phyloP scores from a whole-genome alignment of 345 rosid genomes.

The Crucihimalaya himalaica region DNA sequence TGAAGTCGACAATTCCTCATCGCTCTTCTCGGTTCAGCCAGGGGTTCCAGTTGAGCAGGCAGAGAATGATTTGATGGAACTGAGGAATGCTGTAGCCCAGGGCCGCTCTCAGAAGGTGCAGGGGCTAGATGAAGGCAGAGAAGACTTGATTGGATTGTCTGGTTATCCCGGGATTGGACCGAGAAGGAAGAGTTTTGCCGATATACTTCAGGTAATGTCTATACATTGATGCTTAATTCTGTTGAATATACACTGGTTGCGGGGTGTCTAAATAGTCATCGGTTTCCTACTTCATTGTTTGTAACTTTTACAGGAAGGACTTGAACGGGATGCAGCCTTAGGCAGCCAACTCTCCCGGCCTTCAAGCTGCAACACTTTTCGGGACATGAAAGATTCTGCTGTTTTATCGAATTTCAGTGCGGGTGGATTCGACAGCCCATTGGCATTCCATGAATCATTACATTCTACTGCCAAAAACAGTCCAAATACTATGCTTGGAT shows the following conservation, averaged over 20 bases:
- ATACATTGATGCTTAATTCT: constrained; percentile 3
- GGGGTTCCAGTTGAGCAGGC: constrained; percentile 59
- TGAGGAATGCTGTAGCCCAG: constrained; percentile 57
- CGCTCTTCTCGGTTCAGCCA: constrained; percentile 79
- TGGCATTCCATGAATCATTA: constrained; percentile 49
- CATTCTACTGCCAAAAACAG: constrained; percentile 44
- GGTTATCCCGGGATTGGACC: constrained; percentile 55
- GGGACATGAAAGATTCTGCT: constrained; percentile 53
- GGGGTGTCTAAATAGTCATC: background rate
- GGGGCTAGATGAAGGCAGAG: constrained; percentile 52
- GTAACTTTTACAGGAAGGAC: constrained; percentile 63
- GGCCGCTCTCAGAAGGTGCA: constrained; percentile 48
- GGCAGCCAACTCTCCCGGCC: constrained; percentile 64
- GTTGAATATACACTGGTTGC: background rate
- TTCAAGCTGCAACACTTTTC: constrained; percentile 68
- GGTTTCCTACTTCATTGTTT: constrained; percentile 13
- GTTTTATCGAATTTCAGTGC: constrained; percentile 41
- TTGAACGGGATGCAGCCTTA: constrained; percentile 57
- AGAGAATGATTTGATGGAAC: constrained; percentile 64
- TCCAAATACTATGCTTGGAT: constrained; percentile 47
- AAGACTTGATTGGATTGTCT: constrained; percentile 45
- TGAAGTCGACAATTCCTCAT: constrained; percentile 47
- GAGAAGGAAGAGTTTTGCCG: constrained; percentile 94
- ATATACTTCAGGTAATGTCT: constrained; percentile 79
- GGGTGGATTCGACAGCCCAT: constrained; percentile 51